phyloP scores from a whole-genome alignment of 2,329 filamentous ascomycete species.

The Cercospora sp. region DNA sequence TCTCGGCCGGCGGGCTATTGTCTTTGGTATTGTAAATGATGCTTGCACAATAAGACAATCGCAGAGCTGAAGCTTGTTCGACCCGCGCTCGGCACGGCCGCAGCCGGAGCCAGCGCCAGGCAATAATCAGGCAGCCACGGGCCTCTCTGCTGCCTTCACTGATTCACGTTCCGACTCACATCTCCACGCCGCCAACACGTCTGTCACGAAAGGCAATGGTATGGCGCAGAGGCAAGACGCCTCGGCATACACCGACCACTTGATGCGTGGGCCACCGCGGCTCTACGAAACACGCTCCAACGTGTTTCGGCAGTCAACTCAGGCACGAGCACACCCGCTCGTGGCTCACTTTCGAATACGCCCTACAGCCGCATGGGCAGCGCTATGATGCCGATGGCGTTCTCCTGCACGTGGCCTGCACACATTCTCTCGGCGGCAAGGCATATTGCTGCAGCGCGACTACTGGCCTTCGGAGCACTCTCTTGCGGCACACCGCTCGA shows the following conservation, averaged over 20 bases:
- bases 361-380: neutral
- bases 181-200: neutral
- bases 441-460: neutral
- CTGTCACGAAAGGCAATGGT: neutral
- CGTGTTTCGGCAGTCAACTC: neutral
- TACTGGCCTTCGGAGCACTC: neutral
- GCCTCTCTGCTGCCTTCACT: neutral
- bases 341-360: neutral
- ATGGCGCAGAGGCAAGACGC: neutral
- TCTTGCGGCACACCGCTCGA: conserved; percentile 4
- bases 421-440: neutral
- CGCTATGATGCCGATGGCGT: neutral
- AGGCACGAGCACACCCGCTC: neutral
- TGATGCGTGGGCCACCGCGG: neutral
- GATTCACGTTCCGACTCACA: neutral
- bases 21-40: conserved; percentile 1
- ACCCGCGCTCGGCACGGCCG: neutral
- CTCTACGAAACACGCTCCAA: neutral
- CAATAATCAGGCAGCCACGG: neutral
- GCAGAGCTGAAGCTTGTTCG: conserved; percentile 3
- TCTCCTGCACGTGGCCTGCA: neutral
- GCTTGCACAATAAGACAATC: conserved; percentile 8
- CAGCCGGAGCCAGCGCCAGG: neutral
- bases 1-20: neutral
- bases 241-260: neutral